Percentiles rank a stretch among this genome's conserved stretches.
Evolutionary conservation across 2,329 filamentous ascomycete species (phyloP).

Genomic region (Dothideomycetidae sp.): DNA sequence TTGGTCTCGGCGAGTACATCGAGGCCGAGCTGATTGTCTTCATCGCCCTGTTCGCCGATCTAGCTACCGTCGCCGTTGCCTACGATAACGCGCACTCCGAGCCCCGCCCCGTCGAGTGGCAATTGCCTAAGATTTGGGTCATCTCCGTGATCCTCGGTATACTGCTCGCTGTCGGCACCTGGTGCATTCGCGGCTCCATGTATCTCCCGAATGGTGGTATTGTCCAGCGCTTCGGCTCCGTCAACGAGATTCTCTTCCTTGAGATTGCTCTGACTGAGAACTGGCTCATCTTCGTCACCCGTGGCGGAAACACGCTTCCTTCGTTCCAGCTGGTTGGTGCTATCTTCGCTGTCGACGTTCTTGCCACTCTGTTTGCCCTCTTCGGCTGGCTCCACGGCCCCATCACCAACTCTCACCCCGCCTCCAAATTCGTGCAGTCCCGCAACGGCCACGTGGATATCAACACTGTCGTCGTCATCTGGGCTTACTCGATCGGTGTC

Average conservation of each 20-base stretch:
- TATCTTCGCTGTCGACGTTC: conserved; percentile 55
- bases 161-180: conserved; percentile 55
- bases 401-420: conserved; percentile 28
- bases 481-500: conserved; percentile 52
- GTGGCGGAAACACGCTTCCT: conserved; percentile 54
- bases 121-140: conserved; percentile 69
- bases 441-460: conserved; percentile 41
- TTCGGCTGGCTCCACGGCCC: conserved; percentile 58
- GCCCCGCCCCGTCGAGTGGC: conserved; percentile 62
- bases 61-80: conserved; percentile 64
- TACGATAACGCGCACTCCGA: conserved; percentile 71
- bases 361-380: conserved; percentile 59
- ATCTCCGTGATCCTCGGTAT: conserved; percentile 55
- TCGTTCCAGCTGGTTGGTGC: conserved; percentile 60
- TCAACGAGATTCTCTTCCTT: conserved; percentile 53
- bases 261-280: conserved; percentile 40
- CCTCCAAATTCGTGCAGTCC: conserved; percentile 23
- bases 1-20: conserved; percentile 67
- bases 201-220: conserved; percentile 58
- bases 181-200: conserved; percentile 57
- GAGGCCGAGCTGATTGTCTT: conserved; percentile 61
- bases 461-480: conserved; percentile 51
- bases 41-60: conserved; percentile 64
- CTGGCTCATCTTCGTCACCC: conserved; percentile 41
- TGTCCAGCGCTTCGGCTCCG: conserved; percentile 58